phyloP scores from a whole-genome alignment of 163 green algal species.

The Scenedesmus sp. region DNA sequence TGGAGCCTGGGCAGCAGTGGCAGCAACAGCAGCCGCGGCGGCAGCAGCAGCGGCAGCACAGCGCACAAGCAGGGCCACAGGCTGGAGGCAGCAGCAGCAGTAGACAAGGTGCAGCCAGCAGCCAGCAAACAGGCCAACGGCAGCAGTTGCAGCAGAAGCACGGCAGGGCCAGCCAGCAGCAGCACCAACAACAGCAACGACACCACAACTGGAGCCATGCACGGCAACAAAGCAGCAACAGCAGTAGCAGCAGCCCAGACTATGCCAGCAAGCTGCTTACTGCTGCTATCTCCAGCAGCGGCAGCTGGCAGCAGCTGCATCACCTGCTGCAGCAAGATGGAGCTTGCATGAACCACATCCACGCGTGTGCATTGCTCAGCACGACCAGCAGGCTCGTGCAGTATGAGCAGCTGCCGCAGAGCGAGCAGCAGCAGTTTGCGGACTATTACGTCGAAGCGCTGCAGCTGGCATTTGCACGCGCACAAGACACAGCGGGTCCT shows the following conservation, averaged over 20 bases:
- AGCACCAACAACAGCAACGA: background rate
- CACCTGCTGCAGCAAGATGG: constrained; percentile 35
- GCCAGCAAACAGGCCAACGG: background rate
- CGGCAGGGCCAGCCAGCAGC: background rate
- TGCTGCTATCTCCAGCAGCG: background rate
- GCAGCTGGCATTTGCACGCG: constrained; percentile 17
- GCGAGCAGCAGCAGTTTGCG: constrained; percentile 28
- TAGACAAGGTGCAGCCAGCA: constrained; percentile 9
- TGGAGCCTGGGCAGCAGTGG: background rate
- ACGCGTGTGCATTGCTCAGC: constrained; percentile 38
- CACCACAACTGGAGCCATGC: background rate
- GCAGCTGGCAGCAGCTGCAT: constrained; percentile 45
- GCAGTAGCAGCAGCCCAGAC: background rate
- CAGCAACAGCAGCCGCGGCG: constrained; percentile 16
- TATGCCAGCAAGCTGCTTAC: constrained; percentile 13
- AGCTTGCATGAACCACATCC: constrained; percentile 42
- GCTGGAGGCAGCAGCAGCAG: background rate
- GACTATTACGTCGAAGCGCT: constrained; percentile 19
- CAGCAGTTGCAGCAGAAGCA: constrained; percentile 38
- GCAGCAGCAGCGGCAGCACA: constrained; percentile 24
- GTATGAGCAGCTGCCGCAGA: constrained; percentile 3
- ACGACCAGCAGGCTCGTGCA: constrained; percentile 16
- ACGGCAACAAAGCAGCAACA: constrained; percentile 12
- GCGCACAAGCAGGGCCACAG: background rate
- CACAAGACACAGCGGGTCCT: constrained; percentile 1